Conservation (phyloP, 495 filamentous ascomycete species). For the Aspergillus homomorphus region DNA sequence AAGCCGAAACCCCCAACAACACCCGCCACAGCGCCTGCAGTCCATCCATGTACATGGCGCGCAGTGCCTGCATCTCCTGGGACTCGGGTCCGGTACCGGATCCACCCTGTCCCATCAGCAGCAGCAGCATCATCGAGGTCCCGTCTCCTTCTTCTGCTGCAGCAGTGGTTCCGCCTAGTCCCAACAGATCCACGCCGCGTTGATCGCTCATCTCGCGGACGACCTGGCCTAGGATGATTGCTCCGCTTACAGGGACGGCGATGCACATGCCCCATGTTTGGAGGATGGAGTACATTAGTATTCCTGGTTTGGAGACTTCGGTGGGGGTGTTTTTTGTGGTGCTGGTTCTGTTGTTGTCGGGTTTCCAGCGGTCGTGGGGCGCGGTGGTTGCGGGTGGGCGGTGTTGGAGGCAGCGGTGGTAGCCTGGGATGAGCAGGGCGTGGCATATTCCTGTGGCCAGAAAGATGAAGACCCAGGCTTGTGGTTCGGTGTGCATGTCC, state of each 20-base stretch:
- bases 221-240: constrained; percentile 54
- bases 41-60: constrained; percentile 6
- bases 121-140: not conserved
- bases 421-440: constrained; percentile 51
- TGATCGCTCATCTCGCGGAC: constrained; percentile 13
- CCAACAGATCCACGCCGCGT: not conserved
- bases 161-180: not conserved
- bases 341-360: not conserved
- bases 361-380: constrained; percentile 11
- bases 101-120: not conserved
- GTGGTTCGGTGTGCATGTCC: constrained; percentile 40
- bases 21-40: constrained; percentile 14
- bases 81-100: not conserved
- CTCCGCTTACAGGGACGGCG: constrained; percentile 59
- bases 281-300: constrained; percentile 55
- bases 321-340: constrained; percentile 5
- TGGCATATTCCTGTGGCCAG: constrained; percentile 52
- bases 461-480: constrained; percentile 52
- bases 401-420: constrained; percentile 48
- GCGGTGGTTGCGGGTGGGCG: not conserved
- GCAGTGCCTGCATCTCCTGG: constrained; percentile 20
- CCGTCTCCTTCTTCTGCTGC: not conserved
- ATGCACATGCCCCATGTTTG: constrained; percentile 61
- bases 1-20: constrained; percentile 12
- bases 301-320: constrained; percentile 15